Conservation (phyloP, 2,329 filamentous ascomycete species). For the Hyphodiscus sp. region DNA sequence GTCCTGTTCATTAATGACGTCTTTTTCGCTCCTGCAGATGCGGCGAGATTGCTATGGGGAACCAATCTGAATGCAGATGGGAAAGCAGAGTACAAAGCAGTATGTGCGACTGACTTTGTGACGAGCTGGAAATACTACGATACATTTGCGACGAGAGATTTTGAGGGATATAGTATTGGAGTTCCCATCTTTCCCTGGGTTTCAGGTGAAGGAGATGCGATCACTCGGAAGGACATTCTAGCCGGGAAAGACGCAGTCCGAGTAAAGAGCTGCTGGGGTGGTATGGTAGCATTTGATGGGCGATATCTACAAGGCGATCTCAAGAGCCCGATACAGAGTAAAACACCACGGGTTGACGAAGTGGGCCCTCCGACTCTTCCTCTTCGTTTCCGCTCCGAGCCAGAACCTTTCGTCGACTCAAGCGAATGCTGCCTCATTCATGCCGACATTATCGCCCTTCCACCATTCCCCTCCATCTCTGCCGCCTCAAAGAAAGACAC, state of each 20-base stretch:
- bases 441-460: conserved; percentile 37
- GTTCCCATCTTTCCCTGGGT: conserved; percentile 66
- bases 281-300: conserved; percentile 64
- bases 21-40: conserved; percentile 42
- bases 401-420: conserved; percentile 54
- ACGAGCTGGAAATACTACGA: conserved; percentile 66
- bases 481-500: conserved; percentile 21
- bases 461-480: conserved; percentile 6
- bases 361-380: conserved; percentile 11
- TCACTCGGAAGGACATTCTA: conserved; percentile 57
- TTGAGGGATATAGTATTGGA: conserved; percentile 55
- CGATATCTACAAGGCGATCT: conserved; percentile 45
- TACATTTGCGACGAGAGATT: conserved; percentile 64
- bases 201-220: conserved; percentile 43
- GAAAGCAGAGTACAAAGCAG: conserved; percentile 53
- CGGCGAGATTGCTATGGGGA: conserved; percentile 53
- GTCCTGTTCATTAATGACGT: conserved; percentile 66
- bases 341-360: conserved; percentile 11
- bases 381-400: conserved; percentile 46
- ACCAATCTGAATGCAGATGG: conserved; percentile 49
- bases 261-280: conserved; percentile 71
- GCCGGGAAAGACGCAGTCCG: conserved; percentile 56
- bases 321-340: background rate
- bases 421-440: conserved; percentile 58
- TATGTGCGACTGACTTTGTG: conserved; percentile 66